Evolutionary conservation across 2,329 filamentous ascomycete genomes (phyloP).

Genomic region (Dothistroma septosporum): DNA sequence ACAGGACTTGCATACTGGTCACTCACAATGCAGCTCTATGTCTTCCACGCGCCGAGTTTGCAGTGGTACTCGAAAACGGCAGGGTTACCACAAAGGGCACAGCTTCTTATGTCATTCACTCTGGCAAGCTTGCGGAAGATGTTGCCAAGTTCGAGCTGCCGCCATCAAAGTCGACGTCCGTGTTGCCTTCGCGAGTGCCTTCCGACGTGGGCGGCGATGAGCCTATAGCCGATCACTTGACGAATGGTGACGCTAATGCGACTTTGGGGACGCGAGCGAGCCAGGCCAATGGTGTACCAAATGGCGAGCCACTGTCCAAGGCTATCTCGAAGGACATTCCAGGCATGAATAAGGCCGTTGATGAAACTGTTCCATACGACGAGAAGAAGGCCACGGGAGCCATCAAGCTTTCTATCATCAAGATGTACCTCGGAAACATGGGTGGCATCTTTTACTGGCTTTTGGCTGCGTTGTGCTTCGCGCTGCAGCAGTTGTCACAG

Average conservation of each 20-base stretch:
- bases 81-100: conserved; percentile 72
- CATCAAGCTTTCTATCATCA: conserved; percentile 81
- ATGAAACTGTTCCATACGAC: conserved; percentile 50
- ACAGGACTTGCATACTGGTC: conserved; percentile 88
- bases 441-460: conserved; percentile 97
- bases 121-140: conserved; percentile 86
- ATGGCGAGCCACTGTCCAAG: conserved; percentile 47
- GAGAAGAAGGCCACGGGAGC: conserved; percentile 81
- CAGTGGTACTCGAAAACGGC: conserved; percentile 85
- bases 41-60: conserved; percentile 71
- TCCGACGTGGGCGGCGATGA: conserved; percentile 68
- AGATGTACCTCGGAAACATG: conserved; percentile 84
- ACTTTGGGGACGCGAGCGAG: conserved; percentile 35
- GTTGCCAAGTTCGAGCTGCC: conserved; percentile 64
- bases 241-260: conserved; percentile 46
- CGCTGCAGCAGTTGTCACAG: conserved; percentile 75
- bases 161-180: conserved; percentile 65
- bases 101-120: conserved; percentile 71
- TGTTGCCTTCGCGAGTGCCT: conserved; percentile 69
- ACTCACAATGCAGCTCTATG: conserved; percentile 93
- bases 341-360: conserved; percentile 34
- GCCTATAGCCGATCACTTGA: conserved; percentile 23
- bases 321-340: conserved; percentile 39
- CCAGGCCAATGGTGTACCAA: conserved; percentile 35
- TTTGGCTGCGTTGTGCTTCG: conserved; percentile 69